These are phyloP conservation scores for Tritrichomonas musculus DNA, from an alignment of 208 protist species.

Conservation along the genomic window DNA sequence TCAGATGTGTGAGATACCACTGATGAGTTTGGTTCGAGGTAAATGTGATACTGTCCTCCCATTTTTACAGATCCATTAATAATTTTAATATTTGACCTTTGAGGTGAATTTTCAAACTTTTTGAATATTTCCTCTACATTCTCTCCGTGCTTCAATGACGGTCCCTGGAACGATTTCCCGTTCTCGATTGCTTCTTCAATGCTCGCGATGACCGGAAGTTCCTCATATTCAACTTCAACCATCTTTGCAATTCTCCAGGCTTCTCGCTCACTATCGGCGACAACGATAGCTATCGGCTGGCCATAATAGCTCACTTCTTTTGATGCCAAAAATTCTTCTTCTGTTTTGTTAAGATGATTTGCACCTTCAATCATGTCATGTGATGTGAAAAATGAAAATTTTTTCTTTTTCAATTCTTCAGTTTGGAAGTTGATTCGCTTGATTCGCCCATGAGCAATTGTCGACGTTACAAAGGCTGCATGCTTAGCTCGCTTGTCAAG, in stretches of 20 bases:
- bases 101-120: constrained; percentile 45
- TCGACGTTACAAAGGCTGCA: constrained; percentile 42
- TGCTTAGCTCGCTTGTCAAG: not conserved
- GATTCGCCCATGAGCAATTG: constrained; percentile 40
- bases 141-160: too few species aligned
- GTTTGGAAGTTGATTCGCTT: not conserved
- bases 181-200: constrained; percentile 55
- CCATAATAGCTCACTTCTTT: constrained; percentile 45
- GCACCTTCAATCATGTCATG: constrained; percentile 36
- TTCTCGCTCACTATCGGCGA: constrained; percentile 50
- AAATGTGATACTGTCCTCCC: constrained; percentile 75
- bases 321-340: constrained; percentile 65
- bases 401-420: constrained; percentile 32
- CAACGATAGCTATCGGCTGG: constrained; percentile 61
- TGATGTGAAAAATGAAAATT: constrained; percentile 9
- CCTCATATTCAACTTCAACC: constrained; percentile 56
- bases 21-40: constrained; percentile 64
- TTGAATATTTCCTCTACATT: not conserved
- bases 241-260: constrained; percentile 44
- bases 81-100: constrained; percentile 32
- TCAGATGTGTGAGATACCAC: constrained; percentile 58
- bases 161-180: too few species aligned
- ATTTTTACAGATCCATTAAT: constrained; percentile 54
- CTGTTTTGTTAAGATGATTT: constrained; percentile 47
- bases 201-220: constrained; percentile 43